Conservation (phyloP, 352 stramenopile species). For the Globisporangium nodosum region DNA sequence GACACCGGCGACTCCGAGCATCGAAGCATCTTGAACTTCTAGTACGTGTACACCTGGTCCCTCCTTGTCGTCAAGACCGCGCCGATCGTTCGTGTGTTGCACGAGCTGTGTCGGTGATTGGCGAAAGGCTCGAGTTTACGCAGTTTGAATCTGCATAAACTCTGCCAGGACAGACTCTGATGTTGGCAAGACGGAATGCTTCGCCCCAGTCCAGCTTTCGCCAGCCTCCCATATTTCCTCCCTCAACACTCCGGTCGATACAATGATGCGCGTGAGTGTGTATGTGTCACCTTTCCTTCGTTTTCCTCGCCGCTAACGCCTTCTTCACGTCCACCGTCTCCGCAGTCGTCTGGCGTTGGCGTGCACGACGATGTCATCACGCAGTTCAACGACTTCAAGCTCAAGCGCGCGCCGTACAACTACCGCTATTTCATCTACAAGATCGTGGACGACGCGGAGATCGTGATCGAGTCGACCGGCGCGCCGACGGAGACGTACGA, state of each 20-base stretch:
- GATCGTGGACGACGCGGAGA: constrained; percentile 91
- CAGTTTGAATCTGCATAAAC: no score
- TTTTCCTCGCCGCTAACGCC: not conserved
- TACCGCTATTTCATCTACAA: constrained; percentile 96
- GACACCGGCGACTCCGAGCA: no score
- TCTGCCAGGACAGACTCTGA: no score
- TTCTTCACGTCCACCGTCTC: not conserved
- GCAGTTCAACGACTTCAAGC: constrained; percentile 95
- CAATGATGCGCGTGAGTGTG: not conserved
- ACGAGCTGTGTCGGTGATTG: no score
- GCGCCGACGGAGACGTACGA: constrained; percentile 76
- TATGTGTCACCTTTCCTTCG: not conserved
- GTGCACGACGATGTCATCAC: constrained; percentile 90
- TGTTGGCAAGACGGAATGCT: no score
- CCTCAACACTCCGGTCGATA: not conserved
- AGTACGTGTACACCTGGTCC: no score
- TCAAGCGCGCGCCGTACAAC: constrained; percentile 89
- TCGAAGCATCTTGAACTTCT: no score
- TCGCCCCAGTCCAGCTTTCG: not conserved
- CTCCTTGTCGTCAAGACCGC: no score
- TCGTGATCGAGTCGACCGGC: constrained; percentile 89
- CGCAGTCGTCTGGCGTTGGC: constrained; percentile 90
- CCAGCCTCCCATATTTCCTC: not conserved
- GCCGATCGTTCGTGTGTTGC: no score
- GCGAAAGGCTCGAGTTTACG: no score